phyloP scores from a whole-genome alignment of 345 rosid genomes.

The Orychophragmus violaceus region DNA sequence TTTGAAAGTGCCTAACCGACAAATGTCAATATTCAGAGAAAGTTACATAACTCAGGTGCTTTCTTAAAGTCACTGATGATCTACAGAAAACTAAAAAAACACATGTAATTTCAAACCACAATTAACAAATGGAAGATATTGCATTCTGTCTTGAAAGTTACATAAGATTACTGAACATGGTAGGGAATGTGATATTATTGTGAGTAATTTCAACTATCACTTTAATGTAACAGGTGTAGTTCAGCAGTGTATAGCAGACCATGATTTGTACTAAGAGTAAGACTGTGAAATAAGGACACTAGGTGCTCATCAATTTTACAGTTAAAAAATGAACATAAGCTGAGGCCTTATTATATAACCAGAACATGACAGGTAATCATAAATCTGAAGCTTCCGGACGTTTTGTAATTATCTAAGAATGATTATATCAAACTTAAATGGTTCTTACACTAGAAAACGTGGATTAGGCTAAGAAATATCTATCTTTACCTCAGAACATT shows the following conservation, averaged over 20 bases:
- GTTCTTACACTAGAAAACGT: neutral
- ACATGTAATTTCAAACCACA: conserved; percentile 2
- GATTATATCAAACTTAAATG: neutral
- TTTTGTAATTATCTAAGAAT: neutral
- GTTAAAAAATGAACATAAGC: neutral
- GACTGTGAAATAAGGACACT: neutral
- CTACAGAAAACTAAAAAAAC: neutral
- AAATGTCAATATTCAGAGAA: conserved; percentile 18
- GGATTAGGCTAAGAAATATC: neutral
- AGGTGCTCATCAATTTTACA: neutral
- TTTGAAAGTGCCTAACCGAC: conserved; percentile 60
- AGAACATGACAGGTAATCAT: neutral
- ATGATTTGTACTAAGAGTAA: neutral
- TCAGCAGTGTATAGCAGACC: neutral
- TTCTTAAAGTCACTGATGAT: neutral
- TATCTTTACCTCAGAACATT: conserved; percentile 56
- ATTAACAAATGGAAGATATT: neutral
- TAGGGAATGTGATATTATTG: neutral
- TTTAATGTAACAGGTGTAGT: neutral
- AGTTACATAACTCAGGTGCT: conserved; percentile 22
- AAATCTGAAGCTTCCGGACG: neutral
- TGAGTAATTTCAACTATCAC: neutral
- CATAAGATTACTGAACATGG: neutral
- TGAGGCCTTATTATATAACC: neutral
- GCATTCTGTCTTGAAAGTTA: neutral